phyloP scores from a whole-genome alignment of 257 asterid genomes.

The Phtheirospermum japonicum region DNA sequence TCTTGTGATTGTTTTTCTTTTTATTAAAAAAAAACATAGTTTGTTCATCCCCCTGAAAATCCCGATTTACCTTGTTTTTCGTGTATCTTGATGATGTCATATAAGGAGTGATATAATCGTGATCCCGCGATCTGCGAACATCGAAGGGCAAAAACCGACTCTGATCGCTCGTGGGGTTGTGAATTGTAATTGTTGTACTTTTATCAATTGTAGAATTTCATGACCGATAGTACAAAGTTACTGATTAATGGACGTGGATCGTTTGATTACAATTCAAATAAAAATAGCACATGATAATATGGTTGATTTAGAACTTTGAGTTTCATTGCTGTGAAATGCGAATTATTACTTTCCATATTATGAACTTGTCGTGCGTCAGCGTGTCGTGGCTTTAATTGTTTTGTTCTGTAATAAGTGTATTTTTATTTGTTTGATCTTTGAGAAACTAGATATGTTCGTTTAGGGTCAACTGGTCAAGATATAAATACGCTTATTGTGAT shows the following conservation, averaged over 20 bases:
- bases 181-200: conserved; percentile 44
- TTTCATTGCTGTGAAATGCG: conserved; percentile 1
- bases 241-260: conserved; percentile 26
- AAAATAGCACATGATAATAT: conserved; percentile 36
- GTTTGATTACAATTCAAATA: conserved; percentile 33
- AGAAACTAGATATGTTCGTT: not conserved
- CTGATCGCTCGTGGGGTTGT: conserved; percentile 37
- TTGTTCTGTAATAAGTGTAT: too few relatives aligned
- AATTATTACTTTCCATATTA: not conserved
- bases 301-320: conserved; percentile 13
- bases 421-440: not conserved
- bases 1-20: conserved; percentile 39
- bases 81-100: conserved; percentile 29
- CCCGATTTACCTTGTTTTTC: conserved; percentile 20
- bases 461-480: conserved; percentile 7
- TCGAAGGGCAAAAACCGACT: too few relatives aligned
- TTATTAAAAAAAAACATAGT: conserved; percentile 14
- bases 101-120: conserved; percentile 23
- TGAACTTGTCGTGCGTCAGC: not conserved
- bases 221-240: conserved; percentile 27
- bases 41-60: conserved; percentile 19
- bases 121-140: conserved; percentile 34
- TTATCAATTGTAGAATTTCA: conserved; percentile 31
- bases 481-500: not conserved
- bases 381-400: not conserved